Conservation (phyloP, 129 eudicot genomes). For the Tanacetum coccineum region DNA sequence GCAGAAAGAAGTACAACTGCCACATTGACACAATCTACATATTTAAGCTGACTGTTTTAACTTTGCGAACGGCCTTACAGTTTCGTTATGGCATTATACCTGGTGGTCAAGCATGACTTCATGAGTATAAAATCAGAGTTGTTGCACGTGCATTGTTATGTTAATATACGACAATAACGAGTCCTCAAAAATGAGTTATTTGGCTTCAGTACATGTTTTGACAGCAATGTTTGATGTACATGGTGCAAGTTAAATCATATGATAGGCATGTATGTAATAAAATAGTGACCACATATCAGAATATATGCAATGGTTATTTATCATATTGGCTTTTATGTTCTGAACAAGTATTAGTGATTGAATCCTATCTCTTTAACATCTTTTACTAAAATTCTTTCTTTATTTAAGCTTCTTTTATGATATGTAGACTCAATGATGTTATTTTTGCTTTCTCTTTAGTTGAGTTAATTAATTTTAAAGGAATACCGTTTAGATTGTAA, state of each 20-base stretch:
- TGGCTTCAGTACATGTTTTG: neutral
- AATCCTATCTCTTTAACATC: too few species aligned
- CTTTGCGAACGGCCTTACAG: neutral
- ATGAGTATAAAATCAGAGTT: neutral
- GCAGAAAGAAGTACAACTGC: constrained; percentile 13
- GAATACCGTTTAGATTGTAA: too few species aligned
- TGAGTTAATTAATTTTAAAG: too few species aligned
- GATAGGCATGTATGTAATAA: too few species aligned
- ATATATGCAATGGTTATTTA: neutral
- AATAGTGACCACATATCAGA: too few species aligned
- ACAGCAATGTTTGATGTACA: neutral
- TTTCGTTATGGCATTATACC: neutral
- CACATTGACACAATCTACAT: neutral
- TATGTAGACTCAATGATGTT: too few species aligned
- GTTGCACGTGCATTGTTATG: constrained; percentile 4
- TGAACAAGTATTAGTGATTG: constrained; percentile 8
- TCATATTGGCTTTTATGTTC: neutral
- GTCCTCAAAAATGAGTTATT: too few species aligned
- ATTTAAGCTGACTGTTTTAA: neutral
- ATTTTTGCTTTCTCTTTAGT: too few species aligned
- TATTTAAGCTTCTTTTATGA: too few species aligned
- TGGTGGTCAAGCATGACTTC: neutral
- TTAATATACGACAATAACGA: too few species aligned
- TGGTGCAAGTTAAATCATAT: neutral
- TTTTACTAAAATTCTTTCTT: too few species aligned